Evolutionary conservation across 306 rosid species (phyloP), one percentile per base, ranked within the genome.

Genomic region (Pterocarpus macrocarpus): DNA sequence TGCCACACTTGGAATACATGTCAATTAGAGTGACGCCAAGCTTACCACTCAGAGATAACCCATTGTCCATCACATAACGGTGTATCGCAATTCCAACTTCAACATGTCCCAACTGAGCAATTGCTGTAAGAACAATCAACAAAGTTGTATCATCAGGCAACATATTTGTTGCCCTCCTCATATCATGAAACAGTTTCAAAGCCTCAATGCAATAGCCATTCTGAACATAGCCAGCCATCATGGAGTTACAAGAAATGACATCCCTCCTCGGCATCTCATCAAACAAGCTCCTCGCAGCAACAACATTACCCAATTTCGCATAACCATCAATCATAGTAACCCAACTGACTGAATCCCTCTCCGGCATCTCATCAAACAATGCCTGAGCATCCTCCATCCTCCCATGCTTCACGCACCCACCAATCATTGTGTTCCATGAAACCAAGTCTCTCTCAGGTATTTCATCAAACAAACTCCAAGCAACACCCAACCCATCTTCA

Each of bases 1-100:
- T 91, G 34, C 97, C 96, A 56, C 96, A 91, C 81, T 93, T 91
- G 1, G 96, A 87, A 38, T 91, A 93, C 97, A 93, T 93, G 80
- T 89, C 91, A 67, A 93, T 89, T 0, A 93, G 78, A 2, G 90
- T 88, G 74, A 89, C 97, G 0, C 91, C 97, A 66, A 91, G 84
- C 58, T 91, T 91, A 30, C 91, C 90, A 56, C 30, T 78, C 76
- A 88, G 78, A 39, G 87, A 63, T 67, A 78, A 81, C 5, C 86
- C 82, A 5, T 84, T 91, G 56, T 85, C 89, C 73, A 61, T 61
- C 32, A 91, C 64, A 85, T 89, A 89, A 8, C 22, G 66, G 55
- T 91, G 96, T 36, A 91, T 49, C 12, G 44, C 64, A 2, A 81
- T 73, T 30, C 94, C 97, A 59, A 82, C 86, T 50, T 89, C 89